Evolutionary conservation across 2,329 filamentous ascomycete species (phyloP).

Genomic region (Sporothrix globosa): DNA sequence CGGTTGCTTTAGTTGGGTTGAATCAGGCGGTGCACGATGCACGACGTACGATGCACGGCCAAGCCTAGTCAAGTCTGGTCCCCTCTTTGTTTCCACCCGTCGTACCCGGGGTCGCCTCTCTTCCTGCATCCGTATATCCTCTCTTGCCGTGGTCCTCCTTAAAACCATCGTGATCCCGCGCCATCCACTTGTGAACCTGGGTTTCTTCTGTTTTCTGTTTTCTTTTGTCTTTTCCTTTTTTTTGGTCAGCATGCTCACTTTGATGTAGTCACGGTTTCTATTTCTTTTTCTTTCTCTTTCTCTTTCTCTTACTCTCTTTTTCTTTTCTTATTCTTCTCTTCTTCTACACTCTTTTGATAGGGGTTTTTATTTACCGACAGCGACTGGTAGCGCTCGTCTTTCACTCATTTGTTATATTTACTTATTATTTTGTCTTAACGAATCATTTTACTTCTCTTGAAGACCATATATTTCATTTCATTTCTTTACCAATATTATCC

Average conservation of each 20-base stretch:
- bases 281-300: not conserved
- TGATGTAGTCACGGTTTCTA: conserved; percentile 10
- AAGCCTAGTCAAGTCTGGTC: not conserved
- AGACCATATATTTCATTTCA: not conserved
- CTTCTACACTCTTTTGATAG: conserved; percentile 27
- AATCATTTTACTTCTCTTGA: not conserved
- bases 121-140: not conserved
- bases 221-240: not conserved
- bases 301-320: not conserved
- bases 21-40: conserved; percentile 15
- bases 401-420: conserved; percentile 12
- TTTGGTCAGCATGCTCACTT: not conserved
- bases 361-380: conserved; percentile 25
- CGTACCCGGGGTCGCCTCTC: not conserved
- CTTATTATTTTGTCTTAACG: too few species aligned
- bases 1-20: not conserved
- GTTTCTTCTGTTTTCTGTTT: not conserved
- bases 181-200: not conserved
- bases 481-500: not conserved
- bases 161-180: conserved; percentile 12
- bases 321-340: conserved; percentile 11
- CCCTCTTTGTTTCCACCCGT: conserved; percentile 4
- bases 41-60: conserved; percentile 9
- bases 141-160: conserved; percentile 10
- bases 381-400: conserved; percentile 29